These are phyloP conservation scores for Juncus inflexus DNA, from an alignment of 176 grass and related monocot species.

Conservation along the genomic window DNA sequence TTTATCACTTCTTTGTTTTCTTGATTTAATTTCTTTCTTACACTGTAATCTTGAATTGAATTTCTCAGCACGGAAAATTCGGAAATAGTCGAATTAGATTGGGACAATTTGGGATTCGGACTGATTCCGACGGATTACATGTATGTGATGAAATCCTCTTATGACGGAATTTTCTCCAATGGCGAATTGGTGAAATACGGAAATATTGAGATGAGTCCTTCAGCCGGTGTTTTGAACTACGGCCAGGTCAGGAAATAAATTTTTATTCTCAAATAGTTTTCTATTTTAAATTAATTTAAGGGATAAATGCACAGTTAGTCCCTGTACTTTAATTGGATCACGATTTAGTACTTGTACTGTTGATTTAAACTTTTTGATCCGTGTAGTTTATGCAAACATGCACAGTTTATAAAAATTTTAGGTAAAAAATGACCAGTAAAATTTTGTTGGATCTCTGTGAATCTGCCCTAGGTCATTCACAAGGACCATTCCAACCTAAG, in stretches of 20 bases:
- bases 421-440: no score
- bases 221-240: constrained; percentile 91
- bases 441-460: no score
- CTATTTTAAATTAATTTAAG: no score
- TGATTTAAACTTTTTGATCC: no score
- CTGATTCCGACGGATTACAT: constrained; percentile 82
- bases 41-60: neutral
- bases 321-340: neutral
- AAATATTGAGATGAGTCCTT: constrained; percentile 62
- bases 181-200: constrained; percentile 74
- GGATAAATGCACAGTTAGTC: no score
- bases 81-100: constrained; percentile 57
- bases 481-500: no score
- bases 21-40: neutral
- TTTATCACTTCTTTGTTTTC: neutral
- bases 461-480: no score
- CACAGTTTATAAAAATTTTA: no score
- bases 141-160: constrained; percentile 60
- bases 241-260: constrained; percentile 54
- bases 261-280: neutral
- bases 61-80: constrained; percentile 45
- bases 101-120: constrained; percentile 80
- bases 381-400: neutral
- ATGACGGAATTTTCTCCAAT: constrained; percentile 48
- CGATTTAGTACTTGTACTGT: constrained; percentile 9